Base-by-base conservation (phyloP, 805 yeast species). In the Wickerhamiella sergipiensis region DNA sequence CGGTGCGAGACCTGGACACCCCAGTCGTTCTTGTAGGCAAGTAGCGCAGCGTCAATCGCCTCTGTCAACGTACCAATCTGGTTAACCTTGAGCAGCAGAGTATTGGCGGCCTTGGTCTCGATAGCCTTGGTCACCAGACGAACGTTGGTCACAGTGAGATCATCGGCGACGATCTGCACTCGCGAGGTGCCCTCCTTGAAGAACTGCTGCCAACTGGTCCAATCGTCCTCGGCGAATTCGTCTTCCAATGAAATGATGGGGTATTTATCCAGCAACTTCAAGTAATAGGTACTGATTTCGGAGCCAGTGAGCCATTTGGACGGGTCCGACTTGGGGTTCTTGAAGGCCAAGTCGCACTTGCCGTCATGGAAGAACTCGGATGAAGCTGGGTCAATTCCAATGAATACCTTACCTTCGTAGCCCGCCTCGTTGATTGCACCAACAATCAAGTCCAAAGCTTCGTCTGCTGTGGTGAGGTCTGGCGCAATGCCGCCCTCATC, bases 401-500 rank as follows among this genome's bases (percentile, higher is more conserved):
- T 92, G 66, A 79, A 76, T 68, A 90, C 81, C 76, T 80, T 74
- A 71, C 96, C 97, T 59, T 81, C 83, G 84, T 90, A 89, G 69
- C 98, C 98, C 63, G 98, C 96, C 63, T 75, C 72, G 70, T 81
- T 85, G 71, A 92, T 90, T 67, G 98, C 87, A 61, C 73, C 83
- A 63, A 80, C 78, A 71, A 90, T 87, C 72, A 90, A 82, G 77
- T 92, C 97, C 61, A 90, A 78, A 64, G 97, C 98, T 81, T 90
- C 97, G 73, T 80, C 85, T 69, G 98, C 90, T 64, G 96, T 80
- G 61, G 83, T 79, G 62, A 92, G 82, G 74, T 88, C 86, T 73
- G 98, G 98, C 66, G 98, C 98, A 78, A 90, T 96, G 82, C 98
- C 98, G 83, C 98, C 98, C 80, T 90, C 98, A 75, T 90, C 98